Evolutionary conservation across 2,329 filamentous ascomycete genomes (phyloP).

Genomic region (Cladosporium sp.): DNA sequence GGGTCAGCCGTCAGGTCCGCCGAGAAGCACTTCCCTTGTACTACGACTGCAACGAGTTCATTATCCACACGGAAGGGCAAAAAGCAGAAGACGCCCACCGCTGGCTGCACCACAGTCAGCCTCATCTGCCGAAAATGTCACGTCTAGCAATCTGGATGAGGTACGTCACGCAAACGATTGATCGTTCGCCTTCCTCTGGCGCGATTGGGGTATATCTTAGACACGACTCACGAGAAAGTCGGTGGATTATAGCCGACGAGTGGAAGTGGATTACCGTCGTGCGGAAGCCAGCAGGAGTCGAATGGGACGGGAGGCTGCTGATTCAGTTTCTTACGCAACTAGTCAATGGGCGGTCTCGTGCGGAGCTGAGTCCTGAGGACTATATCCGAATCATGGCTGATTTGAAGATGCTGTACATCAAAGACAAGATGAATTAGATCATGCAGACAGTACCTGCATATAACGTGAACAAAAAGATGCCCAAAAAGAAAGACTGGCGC

Average conservation of each 20-base stretch:
- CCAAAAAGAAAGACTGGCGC: not conserved
- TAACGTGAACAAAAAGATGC: not conserved
- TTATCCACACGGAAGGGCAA: slow-evolving; percentile 28
- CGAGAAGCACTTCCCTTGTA: slow-evolving; percentile 26
- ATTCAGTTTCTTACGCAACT: slow-evolving; percentile 16
- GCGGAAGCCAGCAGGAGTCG: slow-evolving; percentile 19
- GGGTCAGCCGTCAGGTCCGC: slow-evolving; percentile 25
- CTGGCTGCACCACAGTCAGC: slow-evolving; percentile 23
- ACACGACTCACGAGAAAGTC: slow-evolving; percentile 1
- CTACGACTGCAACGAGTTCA: slow-evolving; percentile 28
- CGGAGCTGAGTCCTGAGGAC: slow-evolving; percentile 13
- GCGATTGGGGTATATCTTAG: slow-evolving; percentile 21
- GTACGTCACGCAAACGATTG: slow-evolving; percentile 19
- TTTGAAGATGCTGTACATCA: slow-evolving; percentile 20
- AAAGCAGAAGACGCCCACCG: slow-evolving; percentile 24
- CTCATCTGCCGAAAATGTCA: slow-evolving; percentile 18
- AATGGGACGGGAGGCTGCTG: slow-evolving; percentile 22
- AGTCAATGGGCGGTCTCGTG: not conserved
- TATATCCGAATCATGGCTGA: slow-evolving; percentile 19
- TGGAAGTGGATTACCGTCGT: slow-evolving; percentile 30
- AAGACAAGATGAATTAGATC: slow-evolving; percentile 18
- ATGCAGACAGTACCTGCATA: no score
- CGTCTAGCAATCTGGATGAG: slow-evolving; percentile 27
- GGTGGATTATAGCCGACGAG: slow-evolving; percentile 19
- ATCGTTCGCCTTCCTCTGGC: slow-evolving; percentile 15